Conservation (phyloP, 306 rosid species). For the Crotalaria pallida region DNA sequence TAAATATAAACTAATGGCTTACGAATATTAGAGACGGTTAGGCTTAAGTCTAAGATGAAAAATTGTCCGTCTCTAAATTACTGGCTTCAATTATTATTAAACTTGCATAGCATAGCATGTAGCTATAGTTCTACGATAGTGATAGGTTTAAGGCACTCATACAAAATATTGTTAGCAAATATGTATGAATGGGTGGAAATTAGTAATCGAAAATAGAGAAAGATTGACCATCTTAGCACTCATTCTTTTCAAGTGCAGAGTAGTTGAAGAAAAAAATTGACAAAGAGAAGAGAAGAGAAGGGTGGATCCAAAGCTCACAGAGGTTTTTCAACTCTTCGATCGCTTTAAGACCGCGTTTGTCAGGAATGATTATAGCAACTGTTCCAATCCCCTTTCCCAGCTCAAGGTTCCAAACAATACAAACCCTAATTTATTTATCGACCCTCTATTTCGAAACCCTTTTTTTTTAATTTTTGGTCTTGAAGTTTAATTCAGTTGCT, state of each 20-base stretch:
- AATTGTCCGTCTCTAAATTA: no score
- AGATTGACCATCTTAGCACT: slow-evolving; percentile 7
- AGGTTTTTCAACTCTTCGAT: slow-evolving; percentile 67
- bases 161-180: no score
- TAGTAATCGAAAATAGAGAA: no score
- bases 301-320: slow-evolving; percentile 80
- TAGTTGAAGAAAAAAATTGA: neutral
- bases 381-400: slow-evolving; percentile 51
- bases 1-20: no score
- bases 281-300: no score
- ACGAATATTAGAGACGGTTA: no score
- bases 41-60: no score
- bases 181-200: no score
- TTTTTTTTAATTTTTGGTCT: neutral
- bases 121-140: no score
- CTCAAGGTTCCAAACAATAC: slow-evolving; percentile 73
- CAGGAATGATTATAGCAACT: slow-evolving; percentile 55
- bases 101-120: no score
- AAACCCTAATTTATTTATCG: slow-evolving; percentile 34
- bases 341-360: slow-evolving; percentile 70
- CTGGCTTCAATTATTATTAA: no score
- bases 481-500: neutral
- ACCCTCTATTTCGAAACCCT: neutral
- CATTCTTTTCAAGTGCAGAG: neutral
- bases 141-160: no score